Base-by-base conservation (phyloP, 257 asterid species). In the Euphrasia confusa region DNA sequence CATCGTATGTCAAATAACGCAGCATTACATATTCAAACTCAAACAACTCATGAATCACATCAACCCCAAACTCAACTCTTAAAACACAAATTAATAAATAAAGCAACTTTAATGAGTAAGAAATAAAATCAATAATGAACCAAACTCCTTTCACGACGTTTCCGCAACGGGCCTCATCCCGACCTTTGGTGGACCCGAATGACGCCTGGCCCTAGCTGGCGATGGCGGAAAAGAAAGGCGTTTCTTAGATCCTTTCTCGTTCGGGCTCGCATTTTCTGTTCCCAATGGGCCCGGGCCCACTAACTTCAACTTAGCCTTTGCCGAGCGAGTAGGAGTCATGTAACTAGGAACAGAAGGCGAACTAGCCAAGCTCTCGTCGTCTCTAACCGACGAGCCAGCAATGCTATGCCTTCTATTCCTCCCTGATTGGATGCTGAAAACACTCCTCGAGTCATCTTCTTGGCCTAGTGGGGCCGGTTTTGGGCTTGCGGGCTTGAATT, bases 321-420 rank as follows among this genome's bases (percentile, higher is more conserved):
- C 90, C 0, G 97, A 92, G 54, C 71, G 78, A 27, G 98, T 92
- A 27, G 96, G 77, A 0, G 79, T 75, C 98, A 92, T 92, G 78
- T 86, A 92, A 76, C 96, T 84, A 2, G 98, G 97, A 5, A 86
- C 68, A 0, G 89, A 75, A 3, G 88, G 80, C 15, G 83, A 89
- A 64, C 97, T 84, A 0, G 86, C 90, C 78, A 86, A 40, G 83
- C 98, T 92, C 77, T 86, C 95, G 1, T 91, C 95, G 7, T 88
- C 97, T 72, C 96, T 75, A 2, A 84, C 52, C 0, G 87, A 79
- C 14, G 94, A 82, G 48, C 89, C 90, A 11, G 88, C 97, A 65
- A 86, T 83, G 71, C 85, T 91, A 32, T 86, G 98, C 74, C 98
- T 77, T 74, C 90, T 71, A 57, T 80, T 83, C 67, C 84, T 53